Base-by-base conservation (phyloP, 495 filamentous ascomycete species). In the Sordaria brevicollis region DNA sequence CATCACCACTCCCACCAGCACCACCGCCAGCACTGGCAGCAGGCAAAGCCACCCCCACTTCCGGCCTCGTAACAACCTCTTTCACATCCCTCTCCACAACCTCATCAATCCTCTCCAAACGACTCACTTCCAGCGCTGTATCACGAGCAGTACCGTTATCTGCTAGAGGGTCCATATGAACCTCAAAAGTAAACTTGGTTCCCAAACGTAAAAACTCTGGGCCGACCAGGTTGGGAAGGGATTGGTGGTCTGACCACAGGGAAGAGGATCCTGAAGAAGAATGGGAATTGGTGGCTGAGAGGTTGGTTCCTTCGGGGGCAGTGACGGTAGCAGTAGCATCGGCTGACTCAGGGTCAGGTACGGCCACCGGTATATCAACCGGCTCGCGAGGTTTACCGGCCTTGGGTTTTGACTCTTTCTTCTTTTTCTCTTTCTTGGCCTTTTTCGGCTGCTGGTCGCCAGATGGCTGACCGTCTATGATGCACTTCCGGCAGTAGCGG, bases 161-260 rank as follows among this genome's bases (percentile, higher is more conserved):
- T 4, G 35, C 65, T 9, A 67, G 31, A 4, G 72, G 49, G 67
- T 73, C 43, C 38, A 81, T 72, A 75, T 77, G 72, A 7, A 78
- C 78, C 54, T 79, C 67, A 36, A 82, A 77, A 13, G 74, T 77
- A 72, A 81, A 73, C 6, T 71, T 49, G 0, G 78, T 80, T 67
- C 75, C 76, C 9, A 76, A 70, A 1, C 25, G 65, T 2, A 80
- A 75, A 15, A 67, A 69, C n/a, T 62, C 66, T 6, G 54, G 65
- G 33, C 66, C 65, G 33, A 35, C 68, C 25, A 35, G 21, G 25
- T 25, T 36, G 68, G 65, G 25, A 10, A 29, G 43, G 10, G 31
- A 19, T n/a, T 62, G 21, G 8, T 65, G 17, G 67, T 39, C 34
- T n/a, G 67, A 57, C 35, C 11, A 31, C 31, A n/a, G 13, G 38